A percentile compares a stretch with the other conserved stretches of the same genome.
Conservation (phyloP, 2,329 filamentous ascomycete genomes). For the Stagonosporopsis chrysanthemi region DNA sequence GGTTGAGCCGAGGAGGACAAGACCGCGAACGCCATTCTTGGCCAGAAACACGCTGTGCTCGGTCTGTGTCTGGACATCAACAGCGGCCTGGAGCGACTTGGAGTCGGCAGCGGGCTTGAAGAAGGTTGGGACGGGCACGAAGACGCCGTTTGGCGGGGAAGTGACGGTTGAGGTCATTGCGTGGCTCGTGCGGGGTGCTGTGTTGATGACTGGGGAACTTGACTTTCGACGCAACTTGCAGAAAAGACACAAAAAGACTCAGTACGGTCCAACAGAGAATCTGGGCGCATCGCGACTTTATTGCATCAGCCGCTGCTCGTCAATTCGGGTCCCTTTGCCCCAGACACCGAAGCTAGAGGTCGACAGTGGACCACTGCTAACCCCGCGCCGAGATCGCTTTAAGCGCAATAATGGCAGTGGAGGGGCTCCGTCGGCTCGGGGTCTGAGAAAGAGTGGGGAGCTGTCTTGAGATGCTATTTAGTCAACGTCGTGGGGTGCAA, state of each 20-base stretch:
- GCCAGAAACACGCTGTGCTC: constrained; percentile 68
- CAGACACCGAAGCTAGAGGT: constrained; percentile 37
- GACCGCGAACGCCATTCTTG: constrained; percentile 65
- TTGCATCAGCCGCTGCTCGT: constrained; percentile 16
- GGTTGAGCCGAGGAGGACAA: constrained; percentile 69
- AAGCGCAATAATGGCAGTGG: constrained; percentile 8
- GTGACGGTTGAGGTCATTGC: constrained; percentile 13
- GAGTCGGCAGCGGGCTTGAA: constrained; percentile 62
- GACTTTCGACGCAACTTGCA: not conserved
- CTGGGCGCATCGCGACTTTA: constrained; percentile 18
- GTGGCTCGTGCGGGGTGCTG: constrained; percentile 10
- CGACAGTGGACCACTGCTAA: constrained; percentile 30
- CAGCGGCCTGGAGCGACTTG: constrained; percentile 56
- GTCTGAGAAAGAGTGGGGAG: constrained; percentile 6
- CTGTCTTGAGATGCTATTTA: not conserved
- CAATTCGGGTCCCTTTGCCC: constrained; percentile 35
- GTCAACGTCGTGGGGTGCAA: not conserved
- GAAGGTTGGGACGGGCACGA: constrained; percentile 66
- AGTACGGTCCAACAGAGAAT: constrained; percentile 1
- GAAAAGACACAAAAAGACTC: not conserved
- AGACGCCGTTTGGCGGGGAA: constrained; percentile 45
- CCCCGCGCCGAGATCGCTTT: constrained; percentile 33
- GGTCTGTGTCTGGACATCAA: constrained; percentile 66
- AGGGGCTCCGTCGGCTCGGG: constrained; percentile 8
- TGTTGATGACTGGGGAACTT: not conserved